Conservation (phyloP, 2,329 filamentous ascomycete genomes). For the Hymenoscyphus occultus region DNA sequence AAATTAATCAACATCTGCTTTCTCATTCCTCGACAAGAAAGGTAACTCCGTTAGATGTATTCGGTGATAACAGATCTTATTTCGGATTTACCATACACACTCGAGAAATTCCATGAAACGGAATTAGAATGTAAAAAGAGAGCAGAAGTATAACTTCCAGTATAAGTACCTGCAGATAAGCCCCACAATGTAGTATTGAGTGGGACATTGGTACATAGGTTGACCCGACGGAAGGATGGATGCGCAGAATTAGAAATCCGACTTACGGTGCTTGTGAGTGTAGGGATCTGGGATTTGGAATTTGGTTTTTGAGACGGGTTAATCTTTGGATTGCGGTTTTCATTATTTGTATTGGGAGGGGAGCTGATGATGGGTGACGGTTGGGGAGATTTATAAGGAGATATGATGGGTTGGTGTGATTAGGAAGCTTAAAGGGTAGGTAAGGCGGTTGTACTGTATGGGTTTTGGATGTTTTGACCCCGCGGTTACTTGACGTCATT, state of each 20-base stretch:
- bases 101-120: background rate
- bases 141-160: no score
- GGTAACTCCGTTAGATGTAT: background rate
- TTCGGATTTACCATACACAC: background rate
- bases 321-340: background rate
- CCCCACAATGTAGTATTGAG: background rate
- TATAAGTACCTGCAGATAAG: background rate
- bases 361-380: background rate
- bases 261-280: background rate
- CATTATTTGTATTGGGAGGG: background rate
- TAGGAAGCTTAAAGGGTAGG: no score
- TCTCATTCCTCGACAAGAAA: background rate
- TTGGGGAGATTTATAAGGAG: background rate
- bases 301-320: background rate
- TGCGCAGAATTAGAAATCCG: background rate
- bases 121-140: no score
- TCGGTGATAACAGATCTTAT: background rate
- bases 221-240: background rate
- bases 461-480: background rate
- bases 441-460: background rate
- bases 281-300: background rate
- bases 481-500: background rate
- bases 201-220: background rate
- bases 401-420: background rate
- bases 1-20: background rate